These are phyloP conservation scores for Nigrospora oryzae DNA, from an alignment of 2,329 filamentous ascomycete species.

Conservation along the genomic window DNA sequence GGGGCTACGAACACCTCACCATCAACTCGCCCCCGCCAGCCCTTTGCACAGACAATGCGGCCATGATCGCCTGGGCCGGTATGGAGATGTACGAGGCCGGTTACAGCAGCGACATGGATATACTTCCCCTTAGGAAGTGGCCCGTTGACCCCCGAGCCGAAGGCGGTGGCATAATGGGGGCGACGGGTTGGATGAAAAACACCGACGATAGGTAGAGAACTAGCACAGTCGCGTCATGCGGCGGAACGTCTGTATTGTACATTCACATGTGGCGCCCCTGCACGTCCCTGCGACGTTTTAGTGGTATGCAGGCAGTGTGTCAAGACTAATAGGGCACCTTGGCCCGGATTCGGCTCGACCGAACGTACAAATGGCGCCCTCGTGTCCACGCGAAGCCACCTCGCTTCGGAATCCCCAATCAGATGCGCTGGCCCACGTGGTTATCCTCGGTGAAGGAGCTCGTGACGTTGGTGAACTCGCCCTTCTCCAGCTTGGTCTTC, in stretches of 20 bases:
- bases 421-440: background rate
- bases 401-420: too few species aligned
- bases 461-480: slow-evolving; percentile 95
- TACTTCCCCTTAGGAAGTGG: slow-evolving; percentile 62
- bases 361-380: too few species aligned
- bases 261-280: slow-evolving; percentile 8
- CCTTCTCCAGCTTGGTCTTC: slow-evolving; percentile 97
- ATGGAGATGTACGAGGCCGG: slow-evolving; percentile 86
- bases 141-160: slow-evolving; percentile 53
- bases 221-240: background rate
- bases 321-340: too few species aligned
- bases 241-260: slow-evolving; percentile 11
- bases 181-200: slow-evolving; percentile 31
- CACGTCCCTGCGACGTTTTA: too few species aligned
- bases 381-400: too few species aligned
- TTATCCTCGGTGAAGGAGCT: slow-evolving; percentile 50
- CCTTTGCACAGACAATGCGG: slow-evolving; percentile 90
- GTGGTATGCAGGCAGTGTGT: too few species aligned
- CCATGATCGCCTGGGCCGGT: slow-evolving; percentile 94
- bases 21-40: slow-evolving; percentile 67
- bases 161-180: slow-evolving; percentile 51
- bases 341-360: too few species aligned
- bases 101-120: slow-evolving; percentile 53
- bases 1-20: slow-evolving; percentile 52
- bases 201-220: background rate